Evolutionary conservation across 192 early-diverging fungal genomes (phyloP), one percentile per base, ranked within the genome.

Genomic region (Coemansia sp.): DNA sequence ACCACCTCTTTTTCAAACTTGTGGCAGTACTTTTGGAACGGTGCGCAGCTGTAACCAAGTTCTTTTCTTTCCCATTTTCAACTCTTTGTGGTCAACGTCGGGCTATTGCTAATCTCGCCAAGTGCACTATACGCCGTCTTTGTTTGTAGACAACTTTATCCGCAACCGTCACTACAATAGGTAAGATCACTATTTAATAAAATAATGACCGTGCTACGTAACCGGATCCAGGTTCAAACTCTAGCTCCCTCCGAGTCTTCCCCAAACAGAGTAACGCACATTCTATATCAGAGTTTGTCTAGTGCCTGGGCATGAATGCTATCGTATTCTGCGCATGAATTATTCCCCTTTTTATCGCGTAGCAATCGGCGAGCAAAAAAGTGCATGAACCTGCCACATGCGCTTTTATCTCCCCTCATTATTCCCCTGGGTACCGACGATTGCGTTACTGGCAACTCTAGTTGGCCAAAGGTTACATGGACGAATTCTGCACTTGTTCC

Each of bases 251-350:
- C 6, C 7, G 5, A 29, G 32, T 8, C 32, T 35, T 35, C 32
- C 32, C 32, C 32, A 35, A 35, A 35, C 32, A 0, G 21, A 21
- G 21, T 21, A 21, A 21, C 21, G 21, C 21, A 21, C 21, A 21
- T 21, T 21, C 21, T 21, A 21, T 21, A 21, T 32, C 56, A 38
- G 29, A 8, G 32, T 35, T 35, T 59, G 37, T 55, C 41, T 59
- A 43, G 37, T 37, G 55, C 41, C 49, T 23, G 47, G 35, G 48
- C 60, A 52, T 62, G 50, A 38, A 62, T 62, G 60, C 60, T 27
- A 62, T n/a, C 37, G 19, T 19, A 38, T 38, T 62, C 60, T 62
- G 60, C 60, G 60, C 60, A 62, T 62, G 52, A 62, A 43, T 29
- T 17, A 29, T 62, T 27, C 60, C 35, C 29, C 15, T 2, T 41